Evolutionary conservation across 495 filamentous ascomycete genomes (phyloP).

Genomic region (Astrothelium subdiscretum): DNA sequence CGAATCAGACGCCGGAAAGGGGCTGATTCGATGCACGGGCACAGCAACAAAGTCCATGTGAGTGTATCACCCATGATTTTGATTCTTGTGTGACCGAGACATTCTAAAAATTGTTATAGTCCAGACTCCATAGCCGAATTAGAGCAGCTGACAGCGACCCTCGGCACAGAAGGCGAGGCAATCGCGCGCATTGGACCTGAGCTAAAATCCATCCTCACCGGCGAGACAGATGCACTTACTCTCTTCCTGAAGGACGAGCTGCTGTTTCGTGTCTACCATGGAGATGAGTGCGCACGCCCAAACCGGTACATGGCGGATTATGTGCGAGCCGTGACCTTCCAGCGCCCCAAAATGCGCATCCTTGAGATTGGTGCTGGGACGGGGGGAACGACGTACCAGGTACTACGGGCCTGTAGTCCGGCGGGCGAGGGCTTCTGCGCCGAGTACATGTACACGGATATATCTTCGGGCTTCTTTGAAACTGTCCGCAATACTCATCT

Average conservation of each 20-base stretch:
- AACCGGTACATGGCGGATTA: background rate
- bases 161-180: too few relatives aligned
- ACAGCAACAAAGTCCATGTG: too few relatives aligned
- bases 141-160: too few relatives aligned
- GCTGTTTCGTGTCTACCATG: constrained; percentile 10
- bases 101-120: too few relatives aligned
- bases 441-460: constrained; percentile 14
- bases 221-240: too few relatives aligned
- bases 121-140: too few relatives aligned
- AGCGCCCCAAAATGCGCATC: constrained; percentile 10
- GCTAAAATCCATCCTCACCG: too few relatives aligned
- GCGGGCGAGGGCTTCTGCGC: background rate
- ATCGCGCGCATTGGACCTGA: too few relatives aligned
- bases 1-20: too few relatives aligned
- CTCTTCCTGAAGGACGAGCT: constrained; percentile 7
- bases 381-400: constrained; percentile 7
- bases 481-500: constrained; percentile 8
- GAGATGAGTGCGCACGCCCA: background rate
- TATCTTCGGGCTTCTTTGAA: constrained; percentile 14
- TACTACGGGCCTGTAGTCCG: background rate
- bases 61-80: too few relatives aligned
- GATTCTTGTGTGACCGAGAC: too few relatives aligned
- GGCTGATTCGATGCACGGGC: too few relatives aligned
- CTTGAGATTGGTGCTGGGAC: constrained; percentile 20
- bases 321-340: background rate